Base-by-base conservation (phyloP, 192 early-diverging fungal species). In the Geranomyces michiganensis region DNA sequence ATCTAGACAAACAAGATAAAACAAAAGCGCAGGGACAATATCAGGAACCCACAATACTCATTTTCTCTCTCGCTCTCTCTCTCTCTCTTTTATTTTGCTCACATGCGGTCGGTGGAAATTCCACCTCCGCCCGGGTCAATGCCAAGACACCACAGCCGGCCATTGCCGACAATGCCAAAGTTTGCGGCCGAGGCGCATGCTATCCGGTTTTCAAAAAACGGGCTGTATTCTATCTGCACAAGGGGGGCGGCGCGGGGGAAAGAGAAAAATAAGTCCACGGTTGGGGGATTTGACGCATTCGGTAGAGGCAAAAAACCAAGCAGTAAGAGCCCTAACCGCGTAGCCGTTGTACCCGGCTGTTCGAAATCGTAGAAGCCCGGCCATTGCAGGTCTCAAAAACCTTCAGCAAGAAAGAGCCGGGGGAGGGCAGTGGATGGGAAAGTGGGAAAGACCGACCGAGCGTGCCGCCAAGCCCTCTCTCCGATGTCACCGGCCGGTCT, bases 151-250 rank as follows among this genome's bases (percentile, higher is more conserved):
- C 85, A 92, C 44, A 98, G 84, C 65, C 92, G 77, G 24, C 96
- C 97, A 78, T 98, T 99, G 14, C 97, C 96, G 12, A 95, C 96
- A 17, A 99, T 87, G 13, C 96, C 97, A 85, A 91, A 99, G 84
- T 98, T 99, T 47, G 96, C 92, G 41, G 93, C 89, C 30, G 91
- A 84, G 0, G 94, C 95, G 21, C 88, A 87, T 0, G 97, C 96
- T 15, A 98, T 67, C 56, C 92, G 88, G 70, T 89, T 83, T 73
- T 95, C 93, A 68, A 93, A 92, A 76, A 98, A 99, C 1, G 97
- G 96, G 78, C 91, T 94, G 84, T 92, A 99, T 80, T 97, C 87
- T 13, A 92, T 70, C 91, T 93, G 49, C 30, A 49, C 30, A 61
- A 15, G 21, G 26, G 36, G n/a, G n/a, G n/a, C n/a, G n/a, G n/a